Evolutionary conservation across 2,329 filamentous ascomycete genomes (phyloP).

Genomic region (Colletotrichum sp.): DNA sequence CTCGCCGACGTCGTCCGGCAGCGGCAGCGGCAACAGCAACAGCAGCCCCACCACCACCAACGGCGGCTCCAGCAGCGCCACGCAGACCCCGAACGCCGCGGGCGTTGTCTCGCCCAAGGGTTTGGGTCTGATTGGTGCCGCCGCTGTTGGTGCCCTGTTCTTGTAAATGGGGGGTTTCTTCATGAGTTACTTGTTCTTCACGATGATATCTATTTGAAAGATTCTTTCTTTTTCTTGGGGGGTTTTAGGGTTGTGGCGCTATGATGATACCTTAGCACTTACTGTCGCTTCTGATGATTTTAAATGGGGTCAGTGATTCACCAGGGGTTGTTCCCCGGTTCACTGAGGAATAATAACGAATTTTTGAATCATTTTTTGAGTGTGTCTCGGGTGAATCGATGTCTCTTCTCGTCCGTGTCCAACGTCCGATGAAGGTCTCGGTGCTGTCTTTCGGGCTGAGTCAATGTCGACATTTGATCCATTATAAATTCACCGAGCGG

Average conservation of each 20-base stretch:
- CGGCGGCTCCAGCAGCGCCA: not conserved
- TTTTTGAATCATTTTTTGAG: not conserved
- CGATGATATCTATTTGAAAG: not conserved
- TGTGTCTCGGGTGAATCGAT: not conserved
- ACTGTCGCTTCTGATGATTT: constrained; percentile 9
- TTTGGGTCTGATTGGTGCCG: constrained; percentile 13
- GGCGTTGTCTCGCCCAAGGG: constrained; percentile 1
- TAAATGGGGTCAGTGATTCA: not conserved
- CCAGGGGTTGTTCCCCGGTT: not conserved
- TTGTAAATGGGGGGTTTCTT: not conserved
- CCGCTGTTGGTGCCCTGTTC: constrained; percentile 10
- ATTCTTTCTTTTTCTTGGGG: not conserved
- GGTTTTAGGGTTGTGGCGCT: not conserved
- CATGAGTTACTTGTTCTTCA: not conserved
- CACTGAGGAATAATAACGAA: not conserved
- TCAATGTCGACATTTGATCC: not conserved
- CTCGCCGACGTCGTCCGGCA: constrained; percentile 7
- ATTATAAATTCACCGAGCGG: not conserved
- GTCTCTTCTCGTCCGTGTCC: too few relatives aligned
- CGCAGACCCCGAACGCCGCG: constrained; percentile 15
- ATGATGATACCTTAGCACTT: not conserved
- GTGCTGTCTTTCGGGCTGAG: not conserved
- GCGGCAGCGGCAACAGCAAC: not conserved
- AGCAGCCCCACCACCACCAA: not conserved
- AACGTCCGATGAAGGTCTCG: too few relatives aligned